Percentiles rank a stretch among this genome's conserved stretches.
Conservation (phyloP, 768 basidiomycete genomes). For the Boletus tylopilopsis region DNA sequence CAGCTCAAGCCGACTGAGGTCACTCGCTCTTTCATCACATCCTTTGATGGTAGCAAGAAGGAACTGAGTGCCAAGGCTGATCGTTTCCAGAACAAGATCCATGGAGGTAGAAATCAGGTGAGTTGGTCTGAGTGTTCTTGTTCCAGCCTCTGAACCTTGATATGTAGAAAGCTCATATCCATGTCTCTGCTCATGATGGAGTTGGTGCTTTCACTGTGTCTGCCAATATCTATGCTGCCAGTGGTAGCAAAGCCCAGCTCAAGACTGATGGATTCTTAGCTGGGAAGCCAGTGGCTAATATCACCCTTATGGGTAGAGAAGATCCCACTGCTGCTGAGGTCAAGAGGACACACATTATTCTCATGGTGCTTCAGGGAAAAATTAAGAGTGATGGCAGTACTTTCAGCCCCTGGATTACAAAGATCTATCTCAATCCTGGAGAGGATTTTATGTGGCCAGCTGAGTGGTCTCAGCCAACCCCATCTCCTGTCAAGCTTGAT, state of each 20-base stretch:
- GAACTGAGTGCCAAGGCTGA: slow-evolving; percentile 17
- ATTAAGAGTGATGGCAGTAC: slow-evolving; percentile 22
- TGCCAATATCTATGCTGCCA: slow-evolving; percentile 16
- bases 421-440: slow-evolving; percentile 31
- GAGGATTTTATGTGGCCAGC: slow-evolving; percentile 37
- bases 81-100: slow-evolving; percentile 31
- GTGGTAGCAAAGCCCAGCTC: slow-evolving; percentile 20
- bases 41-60: slow-evolving; percentile 11
- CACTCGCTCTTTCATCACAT: slow-evolving; percentile 18
- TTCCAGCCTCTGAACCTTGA: background rate
- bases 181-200: slow-evolving; percentile 18
- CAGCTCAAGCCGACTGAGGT: slow-evolving; percentile 25
- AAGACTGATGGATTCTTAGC: slow-evolving; percentile 21
- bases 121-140: slow-evolving; percentile 1
- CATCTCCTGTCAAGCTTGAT: slow-evolving; percentile 17
- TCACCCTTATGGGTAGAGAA: slow-evolving; percentile 53
- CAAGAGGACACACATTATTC: slow-evolving; percentile 31
- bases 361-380: slow-evolving; percentile 35
- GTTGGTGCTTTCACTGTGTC: slow-evolving; percentile 23
- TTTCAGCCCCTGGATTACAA: slow-evolving; percentile 36
- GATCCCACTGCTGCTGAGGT: slow-evolving; percentile 57
- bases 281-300: slow-evolving; percentile 29
- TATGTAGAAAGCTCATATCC: slow-evolving; percentile 17
- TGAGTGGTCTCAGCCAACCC: slow-evolving; percentile 23
- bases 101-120: slow-evolving; percentile 37